A percentile compares a stretch with the other conserved stretches of the same genome.
Evolutionary conservation across 441 rosid genomes (phyloP).

Genomic region (Viola pubescens): DNA sequence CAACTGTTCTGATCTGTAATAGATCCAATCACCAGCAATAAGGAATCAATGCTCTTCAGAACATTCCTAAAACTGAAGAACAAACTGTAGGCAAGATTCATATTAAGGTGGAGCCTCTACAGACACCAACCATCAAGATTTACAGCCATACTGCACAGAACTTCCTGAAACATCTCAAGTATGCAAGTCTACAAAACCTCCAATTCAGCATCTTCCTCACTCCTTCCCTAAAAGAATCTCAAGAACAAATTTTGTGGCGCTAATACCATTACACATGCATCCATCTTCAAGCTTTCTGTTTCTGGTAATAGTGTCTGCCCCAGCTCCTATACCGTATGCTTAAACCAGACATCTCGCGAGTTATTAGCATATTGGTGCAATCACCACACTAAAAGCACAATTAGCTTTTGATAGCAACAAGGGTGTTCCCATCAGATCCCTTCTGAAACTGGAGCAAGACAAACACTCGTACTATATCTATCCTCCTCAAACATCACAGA

Average conservation of each 20-base stretch:
- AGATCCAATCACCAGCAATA: slow-evolving; percentile 9
- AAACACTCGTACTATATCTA: no score
- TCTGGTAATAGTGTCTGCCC: background rate
- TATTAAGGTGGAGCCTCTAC: background rate
- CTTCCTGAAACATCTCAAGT: no score
- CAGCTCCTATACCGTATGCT: slow-evolving; percentile 5
- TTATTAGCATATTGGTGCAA: background rate
- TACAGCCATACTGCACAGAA: background rate
- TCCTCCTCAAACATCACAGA: slow-evolving; percentile 1
- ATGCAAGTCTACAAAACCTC: background rate
- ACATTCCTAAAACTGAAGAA: slow-evolving; percentile 9
- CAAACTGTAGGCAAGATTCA: background rate
- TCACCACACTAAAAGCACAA: background rate
- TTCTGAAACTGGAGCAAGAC: no score
- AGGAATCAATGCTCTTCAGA: slow-evolving; percentile 11
- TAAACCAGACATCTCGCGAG: background rate
- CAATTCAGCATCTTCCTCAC: slow-evolving; percentile 1
- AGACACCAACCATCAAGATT: background rate
- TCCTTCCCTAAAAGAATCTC: slow-evolving; percentile 3
- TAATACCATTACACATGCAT: background rate
- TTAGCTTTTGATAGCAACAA: background rate
- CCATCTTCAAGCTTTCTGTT: background rate
- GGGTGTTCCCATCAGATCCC: no score
- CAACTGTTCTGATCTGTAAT: slow-evolving; percentile 6
- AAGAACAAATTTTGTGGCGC: background rate